These are phyloP conservation scores for Metschnikowia vanudenii DNA, from an alignment of 805 yeast genomes.

Conservation along the genomic window DNA sequence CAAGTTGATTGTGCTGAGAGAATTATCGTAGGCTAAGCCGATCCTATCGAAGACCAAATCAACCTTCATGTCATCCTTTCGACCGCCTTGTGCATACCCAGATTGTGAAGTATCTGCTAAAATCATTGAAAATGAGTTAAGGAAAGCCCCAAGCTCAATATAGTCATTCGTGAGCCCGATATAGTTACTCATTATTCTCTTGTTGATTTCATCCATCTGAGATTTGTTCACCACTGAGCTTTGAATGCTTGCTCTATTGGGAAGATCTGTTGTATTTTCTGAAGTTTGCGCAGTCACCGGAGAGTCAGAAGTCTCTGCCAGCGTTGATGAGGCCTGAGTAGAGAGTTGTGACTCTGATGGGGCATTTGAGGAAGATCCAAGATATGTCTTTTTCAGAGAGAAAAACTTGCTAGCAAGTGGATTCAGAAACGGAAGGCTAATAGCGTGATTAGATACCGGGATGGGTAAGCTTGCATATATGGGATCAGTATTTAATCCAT, in stretches of 20 bases:
- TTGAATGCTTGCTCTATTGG: conserved; percentile 16
- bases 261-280: conserved; percentile 11
- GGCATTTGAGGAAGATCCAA: background rate
- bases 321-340: conserved; percentile 14
- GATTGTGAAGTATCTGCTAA: conserved; percentile 30
- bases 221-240: conserved; percentile 22
- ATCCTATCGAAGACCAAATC: conserved; percentile 60
- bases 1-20: conserved; percentile 49
- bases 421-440: conserved; percentile 33
- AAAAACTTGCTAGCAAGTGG: conserved; percentile 14
- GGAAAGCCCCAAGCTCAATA: conserved; percentile 67
- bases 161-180: conserved; percentile 61
- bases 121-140: conserved; percentile 55
- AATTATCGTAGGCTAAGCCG: conserved; percentile 83
- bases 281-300: conserved; percentile 7
- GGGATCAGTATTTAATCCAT: conserved; percentile 38
- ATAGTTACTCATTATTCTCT: conserved; percentile 52
- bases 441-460: conserved; percentile 29
- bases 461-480: conserved; percentile 35
- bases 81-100: conserved; percentile 18
- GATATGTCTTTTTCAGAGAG: conserved; percentile 2
- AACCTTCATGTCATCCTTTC: conserved; percentile 28
- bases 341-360: conserved; percentile 22
- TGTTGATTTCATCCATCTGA: conserved; percentile 57
- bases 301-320: conserved; percentile 22